These are phyloP conservation scores for Candida tetrigidarum DNA, from an alignment of 1,139 yeast species.

Conservation along the genomic window DNA sequence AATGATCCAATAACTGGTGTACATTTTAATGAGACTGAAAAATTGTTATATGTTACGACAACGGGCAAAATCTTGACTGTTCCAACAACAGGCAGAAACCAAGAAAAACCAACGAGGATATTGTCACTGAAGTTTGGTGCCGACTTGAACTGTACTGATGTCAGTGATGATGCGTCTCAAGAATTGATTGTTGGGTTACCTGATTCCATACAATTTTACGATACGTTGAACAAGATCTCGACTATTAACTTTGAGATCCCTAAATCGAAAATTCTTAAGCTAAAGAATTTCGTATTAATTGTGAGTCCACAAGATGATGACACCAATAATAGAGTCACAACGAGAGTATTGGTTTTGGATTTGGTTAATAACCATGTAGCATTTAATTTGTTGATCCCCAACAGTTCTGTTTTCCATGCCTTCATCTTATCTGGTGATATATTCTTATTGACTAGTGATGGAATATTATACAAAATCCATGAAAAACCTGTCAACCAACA, in stretches of 20 bases:
- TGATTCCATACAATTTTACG: slow-evolving; percentile 57
- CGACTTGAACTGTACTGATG: slow-evolving; percentile 66
- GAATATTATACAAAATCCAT: slow-evolving; percentile 66
- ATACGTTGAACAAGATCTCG: slow-evolving; percentile 57
- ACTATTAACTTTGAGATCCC: slow-evolving; percentile 62
- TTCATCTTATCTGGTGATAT: slow-evolving; percentile 54
- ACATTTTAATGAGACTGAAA: slow-evolving; percentile 51
- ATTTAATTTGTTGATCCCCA: slow-evolving; percentile 68
- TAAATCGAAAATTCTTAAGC: slow-evolving; percentile 56
- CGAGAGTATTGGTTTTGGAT: slow-evolving; percentile 70
- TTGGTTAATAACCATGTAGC: slow-evolving; percentile 70
- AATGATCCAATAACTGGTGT: slow-evolving; percentile 83
- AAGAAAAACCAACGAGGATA: slow-evolving; percentile 64
- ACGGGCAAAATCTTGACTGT: slow-evolving; percentile 73
- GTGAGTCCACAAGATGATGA: slow-evolving; percentile 51
- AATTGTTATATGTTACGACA: slow-evolving; percentile 61
- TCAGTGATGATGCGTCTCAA: slow-evolving; percentile 30
- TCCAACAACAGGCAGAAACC: slow-evolving; percentile 79
- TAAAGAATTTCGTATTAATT: slow-evolving; percentile 51
- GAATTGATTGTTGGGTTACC: slow-evolving; percentile 58
- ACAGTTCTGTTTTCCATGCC: slow-evolving; percentile 57
- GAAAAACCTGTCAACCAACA: slow-evolving; percentile 72
- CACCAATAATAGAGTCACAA: slow-evolving; percentile 23
- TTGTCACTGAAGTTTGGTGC: slow-evolving; percentile 71
- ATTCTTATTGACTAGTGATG: slow-evolving; percentile 72